Percentiles rank a stretch among this genome's conserved stretches.
phyloP scores from a whole-genome alignment of 768 basidiomycete species.

The Cyathus striatus region DNA sequence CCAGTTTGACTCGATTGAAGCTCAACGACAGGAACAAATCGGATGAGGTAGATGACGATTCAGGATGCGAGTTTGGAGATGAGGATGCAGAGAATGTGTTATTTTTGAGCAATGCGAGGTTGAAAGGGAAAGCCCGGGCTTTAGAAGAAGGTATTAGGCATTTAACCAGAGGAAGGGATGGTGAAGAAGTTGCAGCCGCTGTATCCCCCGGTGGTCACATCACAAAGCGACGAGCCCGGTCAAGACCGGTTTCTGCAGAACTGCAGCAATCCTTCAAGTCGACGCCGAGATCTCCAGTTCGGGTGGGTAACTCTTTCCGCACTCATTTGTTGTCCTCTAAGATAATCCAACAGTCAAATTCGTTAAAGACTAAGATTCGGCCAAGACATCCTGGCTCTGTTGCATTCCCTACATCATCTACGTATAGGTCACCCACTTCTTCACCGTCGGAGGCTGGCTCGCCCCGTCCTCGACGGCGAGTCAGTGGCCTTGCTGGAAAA shows the following conservation, averaged over 20 bases:
- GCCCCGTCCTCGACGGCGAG: conserved; percentile 49
- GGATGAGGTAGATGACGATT: conserved; percentile 44
- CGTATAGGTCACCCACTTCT: conserved; percentile 32
- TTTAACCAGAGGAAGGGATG: conserved; percentile 29
- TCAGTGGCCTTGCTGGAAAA: conserved; percentile 25
- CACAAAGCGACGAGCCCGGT: conserved; percentile 68
- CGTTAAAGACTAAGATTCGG: conserved; percentile 5
- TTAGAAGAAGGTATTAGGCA: conserved; percentile 4
- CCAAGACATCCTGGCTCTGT: conserved; percentile 27
- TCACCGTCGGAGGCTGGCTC: conserved; percentile 49
- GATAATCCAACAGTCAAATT: background rate
- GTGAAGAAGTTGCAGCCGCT: conserved; percentile 60
- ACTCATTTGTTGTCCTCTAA: conserved; percentile 1
- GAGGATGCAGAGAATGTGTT: conserved; percentile 28
- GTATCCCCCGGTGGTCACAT: conserved; percentile 77
- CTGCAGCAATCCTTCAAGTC: conserved; percentile 46
- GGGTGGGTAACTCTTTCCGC: conserved; percentile 21
- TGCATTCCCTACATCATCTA: conserved; percentile 35
- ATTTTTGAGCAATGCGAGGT: conserved; percentile 22
- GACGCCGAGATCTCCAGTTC: conserved; percentile 36
- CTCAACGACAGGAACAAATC: conserved; percentile 51
- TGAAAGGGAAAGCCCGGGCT: conserved; percentile 15
- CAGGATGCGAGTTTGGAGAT: conserved; percentile 45
- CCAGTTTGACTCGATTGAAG: conserved; percentile 57
- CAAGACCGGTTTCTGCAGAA: conserved; percentile 66